These are phyloP conservation scores for Scedosporium aurantiacum DNA, from an alignment of 2,329 filamentous ascomycete species.

Conservation along the genomic window DNA sequence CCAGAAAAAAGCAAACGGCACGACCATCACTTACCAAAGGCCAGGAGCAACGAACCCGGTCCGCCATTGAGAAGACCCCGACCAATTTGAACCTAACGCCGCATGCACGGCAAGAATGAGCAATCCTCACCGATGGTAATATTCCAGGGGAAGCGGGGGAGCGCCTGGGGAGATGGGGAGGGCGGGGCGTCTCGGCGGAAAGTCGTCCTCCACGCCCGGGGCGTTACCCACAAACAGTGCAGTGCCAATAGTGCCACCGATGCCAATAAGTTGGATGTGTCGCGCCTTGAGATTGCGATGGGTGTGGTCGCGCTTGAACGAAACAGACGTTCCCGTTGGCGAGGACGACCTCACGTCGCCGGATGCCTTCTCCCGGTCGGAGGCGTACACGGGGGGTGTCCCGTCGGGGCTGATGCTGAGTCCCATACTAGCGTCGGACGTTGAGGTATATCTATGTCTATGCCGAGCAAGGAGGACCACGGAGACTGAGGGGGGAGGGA, in stretches of 20 bases:
- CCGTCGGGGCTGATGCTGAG: too few relatives aligned
- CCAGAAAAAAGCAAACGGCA: not conserved
- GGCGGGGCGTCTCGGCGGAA: not conserved
- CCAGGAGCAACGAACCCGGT: constrained; percentile 45
- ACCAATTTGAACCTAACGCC: constrained; percentile 39
- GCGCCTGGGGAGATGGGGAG: constrained; percentile 6
- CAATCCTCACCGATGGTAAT: constrained; percentile 1
- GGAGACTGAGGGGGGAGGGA: too few relatives aligned
- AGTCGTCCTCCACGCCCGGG: not conserved
- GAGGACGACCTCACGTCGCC: not conserved
- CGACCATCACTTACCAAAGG: constrained; percentile 26
- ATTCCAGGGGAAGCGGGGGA: constrained; percentile 6
- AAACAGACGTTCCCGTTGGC: not conserved
- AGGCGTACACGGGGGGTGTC: constrained; percentile 1
- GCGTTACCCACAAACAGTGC: constrained; percentile 37
- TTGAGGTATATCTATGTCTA: too few relatives aligned
- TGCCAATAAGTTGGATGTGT: constrained; percentile 50
- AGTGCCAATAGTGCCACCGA: constrained; percentile 55
- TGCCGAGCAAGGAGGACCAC: too few relatives aligned
- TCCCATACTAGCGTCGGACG: too few relatives aligned
- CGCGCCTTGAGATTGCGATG: constrained; percentile 43
- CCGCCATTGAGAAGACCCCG: constrained; percentile 46
- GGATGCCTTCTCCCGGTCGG: constrained; percentile 8
- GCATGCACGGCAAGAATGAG: too few relatives aligned
- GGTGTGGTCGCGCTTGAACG: constrained; percentile 24